A percentile compares a stretch with the other conserved stretches of the same genome.
These are phyloP conservation scores for Diutina sp. DNA, from an alignment of 1,139 yeast species.

Conservation along the genomic window DNA sequence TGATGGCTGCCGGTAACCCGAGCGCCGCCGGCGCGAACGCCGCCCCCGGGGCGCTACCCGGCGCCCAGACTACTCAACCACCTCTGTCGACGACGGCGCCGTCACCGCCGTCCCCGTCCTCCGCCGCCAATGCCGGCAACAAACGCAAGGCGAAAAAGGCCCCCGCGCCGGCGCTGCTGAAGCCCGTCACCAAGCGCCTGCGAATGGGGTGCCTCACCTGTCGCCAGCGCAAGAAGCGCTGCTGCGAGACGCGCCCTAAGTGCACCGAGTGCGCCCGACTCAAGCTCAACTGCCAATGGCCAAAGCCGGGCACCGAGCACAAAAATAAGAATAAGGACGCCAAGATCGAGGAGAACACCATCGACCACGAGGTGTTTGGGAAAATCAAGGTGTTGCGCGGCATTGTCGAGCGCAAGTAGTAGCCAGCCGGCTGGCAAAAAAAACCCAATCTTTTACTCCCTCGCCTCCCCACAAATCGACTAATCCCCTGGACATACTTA, in stretches of 20 bases:
- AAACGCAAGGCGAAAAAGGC: neutral
- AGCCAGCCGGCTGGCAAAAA: neutral
- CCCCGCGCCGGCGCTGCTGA: neutral
- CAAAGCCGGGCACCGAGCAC: slow-evolving; percentile 35
- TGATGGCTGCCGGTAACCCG: too few relatives aligned
- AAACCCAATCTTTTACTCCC: too few relatives aligned
- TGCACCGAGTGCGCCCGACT: slow-evolving; percentile 31
- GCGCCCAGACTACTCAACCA: neutral
- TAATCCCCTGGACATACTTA: too few relatives aligned
- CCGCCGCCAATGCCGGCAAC: neutral
- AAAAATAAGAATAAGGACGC: slow-evolving; percentile 35
- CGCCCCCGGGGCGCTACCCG: neutral
- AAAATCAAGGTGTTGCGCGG: slow-evolving; percentile 50
- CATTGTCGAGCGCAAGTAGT: slow-evolving; percentile 27
- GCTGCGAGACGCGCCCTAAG: slow-evolving; percentile 29
- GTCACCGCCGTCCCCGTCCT: neutral
- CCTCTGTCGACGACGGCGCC: neutral
- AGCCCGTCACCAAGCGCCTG: slow-evolving; percentile 15
- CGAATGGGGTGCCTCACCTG: slow-evolving; percentile 37
- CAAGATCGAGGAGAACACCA: slow-evolving; percentile 34
- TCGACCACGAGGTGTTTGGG: slow-evolving; percentile 41
- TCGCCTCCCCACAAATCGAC: too few relatives aligned
- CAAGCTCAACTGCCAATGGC: slow-evolving; percentile 36
- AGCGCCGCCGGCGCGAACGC: neutral
- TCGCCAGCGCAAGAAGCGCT: slow-evolving; percentile 31